These are phyloP conservation scores for Phytophthora gonapodyides DNA, from an alignment of 352 stramenopile species.

Conservation along the genomic window DNA sequence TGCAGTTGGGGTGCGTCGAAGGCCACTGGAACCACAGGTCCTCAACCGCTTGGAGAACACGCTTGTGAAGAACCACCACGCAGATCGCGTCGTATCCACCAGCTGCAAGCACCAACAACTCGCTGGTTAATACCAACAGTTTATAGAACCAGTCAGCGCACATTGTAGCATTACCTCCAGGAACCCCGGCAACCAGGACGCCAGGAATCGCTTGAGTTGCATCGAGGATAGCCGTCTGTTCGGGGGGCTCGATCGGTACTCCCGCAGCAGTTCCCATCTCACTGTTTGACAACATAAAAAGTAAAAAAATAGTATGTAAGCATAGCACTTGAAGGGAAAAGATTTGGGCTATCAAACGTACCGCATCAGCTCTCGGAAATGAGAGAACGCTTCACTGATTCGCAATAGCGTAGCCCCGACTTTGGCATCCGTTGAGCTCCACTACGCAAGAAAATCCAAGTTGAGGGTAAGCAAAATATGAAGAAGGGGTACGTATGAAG, in stretches of 20 bases:
- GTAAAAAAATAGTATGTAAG: too few species aligned
- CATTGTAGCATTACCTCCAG: slow-evolving; percentile 63
- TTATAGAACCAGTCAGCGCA: not conserved
- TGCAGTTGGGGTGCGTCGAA: slow-evolving; percentile 42
- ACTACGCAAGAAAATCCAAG: slow-evolving; percentile 39
- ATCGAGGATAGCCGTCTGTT: slow-evolving; percentile 93
- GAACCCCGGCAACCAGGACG: slow-evolving; percentile 94
- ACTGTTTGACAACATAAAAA: slow-evolving; percentile 21
- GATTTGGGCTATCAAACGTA: slow-evolving; percentile 21
- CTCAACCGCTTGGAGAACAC: slow-evolving; percentile 62
- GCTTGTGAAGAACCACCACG: slow-evolving; percentile 81
- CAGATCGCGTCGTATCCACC: slow-evolving; percentile 97
- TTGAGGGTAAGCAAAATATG: not conserved
- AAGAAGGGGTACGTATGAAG: not conserved
- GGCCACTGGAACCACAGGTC: slow-evolving; percentile 77
- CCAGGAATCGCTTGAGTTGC: slow-evolving; percentile 92
- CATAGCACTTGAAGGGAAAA: too few species aligned
- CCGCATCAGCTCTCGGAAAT: slow-evolving; percentile 84
- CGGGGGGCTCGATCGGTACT: slow-evolving; percentile 93
- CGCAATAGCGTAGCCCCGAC: slow-evolving; percentile 52
- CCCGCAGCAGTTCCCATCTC: slow-evolving; percentile 89
- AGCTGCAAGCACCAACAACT: slow-evolving; percentile 47
- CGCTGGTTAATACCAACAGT: not conserved
- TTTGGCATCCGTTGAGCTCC: slow-evolving; percentile 34
- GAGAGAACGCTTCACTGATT: slow-evolving; percentile 76